Evolutionary conservation across 192 early-diverging fungal species (phyloP).

Genomic region (Rhizophagus clarus): DNA sequence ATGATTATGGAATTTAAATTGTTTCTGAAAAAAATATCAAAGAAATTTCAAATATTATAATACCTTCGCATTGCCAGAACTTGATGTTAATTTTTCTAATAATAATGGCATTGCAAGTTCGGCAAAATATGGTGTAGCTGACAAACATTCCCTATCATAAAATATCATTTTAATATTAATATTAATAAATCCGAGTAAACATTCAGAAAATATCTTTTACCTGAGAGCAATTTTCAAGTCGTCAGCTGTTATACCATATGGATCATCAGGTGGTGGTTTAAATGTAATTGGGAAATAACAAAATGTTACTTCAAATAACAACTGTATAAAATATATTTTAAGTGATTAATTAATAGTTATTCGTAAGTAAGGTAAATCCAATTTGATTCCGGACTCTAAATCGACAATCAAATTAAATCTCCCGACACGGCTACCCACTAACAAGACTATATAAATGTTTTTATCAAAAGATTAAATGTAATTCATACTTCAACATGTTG

Average conservation of each 20-base stretch:
- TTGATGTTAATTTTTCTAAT: constrained; percentile 88
- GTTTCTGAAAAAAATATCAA: too few relatives aligned
- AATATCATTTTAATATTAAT: background rate
- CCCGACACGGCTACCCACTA: too few relatives aligned
- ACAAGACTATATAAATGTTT: too few relatives aligned
- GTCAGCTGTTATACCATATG: constrained; percentile 91
- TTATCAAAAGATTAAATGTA: background rate
- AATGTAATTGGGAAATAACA: constrained; percentile 99
- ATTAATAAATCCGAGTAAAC: background rate
- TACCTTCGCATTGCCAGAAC: constrained; percentile 86
- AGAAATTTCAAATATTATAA: constrained; percentile 32
- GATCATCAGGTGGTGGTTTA: constrained; percentile 92
- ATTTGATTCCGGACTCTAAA: too few relatives aligned
- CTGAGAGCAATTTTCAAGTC: constrained; percentile 83
- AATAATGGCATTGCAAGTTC: constrained; percentile 84
- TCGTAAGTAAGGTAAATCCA: too few relatives aligned
- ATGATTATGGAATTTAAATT: background rate
- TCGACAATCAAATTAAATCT: too few relatives aligned
- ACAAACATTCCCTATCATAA: constrained; percentile 64
- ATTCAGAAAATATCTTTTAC: constrained; percentile 30
- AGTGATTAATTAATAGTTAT: background rate
- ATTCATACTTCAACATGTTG: constrained; percentile 68
- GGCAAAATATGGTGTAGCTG: constrained; percentile 77
- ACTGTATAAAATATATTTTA: constrained; percentile 46
- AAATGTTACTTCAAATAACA: constrained; percentile 95